Evolutionary conservation across 1,139 yeast genomes (phyloP).

Genomic region (Scheffersomyces illinoinensis): DNA sequence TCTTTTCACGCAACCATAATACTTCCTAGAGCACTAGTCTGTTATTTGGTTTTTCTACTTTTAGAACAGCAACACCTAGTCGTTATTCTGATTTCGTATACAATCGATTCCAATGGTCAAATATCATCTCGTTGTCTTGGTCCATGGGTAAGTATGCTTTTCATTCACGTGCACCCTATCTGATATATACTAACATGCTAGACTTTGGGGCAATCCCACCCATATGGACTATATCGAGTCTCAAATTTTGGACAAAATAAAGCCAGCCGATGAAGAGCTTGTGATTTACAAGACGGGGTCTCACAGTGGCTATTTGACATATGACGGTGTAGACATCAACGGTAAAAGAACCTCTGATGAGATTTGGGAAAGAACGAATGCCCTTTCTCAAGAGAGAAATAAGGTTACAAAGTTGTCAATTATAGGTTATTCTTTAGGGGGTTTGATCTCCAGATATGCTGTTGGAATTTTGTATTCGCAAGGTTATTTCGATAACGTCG

Average conservation of each 20-base stretch:
- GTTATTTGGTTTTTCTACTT: background rate
- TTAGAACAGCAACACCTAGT: too few relatives aligned
- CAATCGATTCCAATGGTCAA: constrained; percentile 15
- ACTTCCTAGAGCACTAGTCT: background rate
- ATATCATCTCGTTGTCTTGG: constrained; percentile 66
- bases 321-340: constrained; percentile 85
- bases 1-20: background rate
- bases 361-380: constrained; percentile 47
- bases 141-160: constrained; percentile 63
- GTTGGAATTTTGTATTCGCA: constrained; percentile 63
- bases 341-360: constrained; percentile 77
- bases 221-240: constrained; percentile 63
- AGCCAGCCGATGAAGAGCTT: constrained; percentile 27
- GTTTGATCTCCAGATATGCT: constrained; percentile 74
- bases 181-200: constrained; percentile 15
- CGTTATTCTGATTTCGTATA: background rate
- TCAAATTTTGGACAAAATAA: constrained; percentile 1
- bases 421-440: constrained; percentile 83
- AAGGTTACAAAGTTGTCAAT: constrained; percentile 60
- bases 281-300: constrained; percentile 59
- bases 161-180: background rate
- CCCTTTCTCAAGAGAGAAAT: constrained; percentile 23
- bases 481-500: constrained; percentile 49
- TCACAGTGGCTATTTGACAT: constrained; percentile 69
- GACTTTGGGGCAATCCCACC: constrained; percentile 73